Base-by-base conservation (phyloP, 768 basidiomycete species). In the Solioccasus polychromus region DNA sequence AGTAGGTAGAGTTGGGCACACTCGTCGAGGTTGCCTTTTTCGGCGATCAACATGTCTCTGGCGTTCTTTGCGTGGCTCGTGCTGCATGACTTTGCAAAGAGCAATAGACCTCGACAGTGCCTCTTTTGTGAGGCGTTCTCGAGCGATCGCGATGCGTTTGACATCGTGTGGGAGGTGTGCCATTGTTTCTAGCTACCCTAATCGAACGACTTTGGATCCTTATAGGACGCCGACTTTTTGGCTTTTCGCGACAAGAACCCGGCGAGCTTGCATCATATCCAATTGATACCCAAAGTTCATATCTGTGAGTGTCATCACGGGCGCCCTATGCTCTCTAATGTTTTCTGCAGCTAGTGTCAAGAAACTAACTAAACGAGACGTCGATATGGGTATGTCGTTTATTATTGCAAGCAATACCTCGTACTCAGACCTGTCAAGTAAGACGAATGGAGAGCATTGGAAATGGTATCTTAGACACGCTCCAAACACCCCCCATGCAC, bases 211-310 rank as follows among this genome's bases (percentile, higher is more conserved):
- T 19, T 26, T 28, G 28, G 28, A 7, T 7, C 28, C 12, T 7
- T 22, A 6, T 25, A 81, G 79, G 74, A 79, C 47, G 61, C 68
- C 1, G 53, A 55, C 4, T 79, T 79, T 47, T 45, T 81, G 10
- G 79, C 77, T 4, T 82, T 82, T 42, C 59, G 67, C 36, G 80
- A 82, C 51, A 63, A 62, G 36, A 68, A 55, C n/a, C 79, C 81
- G 5, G 74, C 77, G 1, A 67, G 74, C 36, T 50, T 58, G 43
- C 66, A 77, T 31, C 81, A 82, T 52, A 65, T 78, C 29, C 73
- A 72, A 43, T 49, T 83, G 32, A 69, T 79, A 22, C 77, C 80
- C 4, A 80, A 72, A 52, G 48, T 26, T 5, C 81, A 83, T 48
- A 75, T 80, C 7, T 58, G 81, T 78, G 46, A 20, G 71, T 49